phyloP scores from a whole-genome alignment of 768 basidiomycete species.

The Candolleomyces eurysporus region DNA sequence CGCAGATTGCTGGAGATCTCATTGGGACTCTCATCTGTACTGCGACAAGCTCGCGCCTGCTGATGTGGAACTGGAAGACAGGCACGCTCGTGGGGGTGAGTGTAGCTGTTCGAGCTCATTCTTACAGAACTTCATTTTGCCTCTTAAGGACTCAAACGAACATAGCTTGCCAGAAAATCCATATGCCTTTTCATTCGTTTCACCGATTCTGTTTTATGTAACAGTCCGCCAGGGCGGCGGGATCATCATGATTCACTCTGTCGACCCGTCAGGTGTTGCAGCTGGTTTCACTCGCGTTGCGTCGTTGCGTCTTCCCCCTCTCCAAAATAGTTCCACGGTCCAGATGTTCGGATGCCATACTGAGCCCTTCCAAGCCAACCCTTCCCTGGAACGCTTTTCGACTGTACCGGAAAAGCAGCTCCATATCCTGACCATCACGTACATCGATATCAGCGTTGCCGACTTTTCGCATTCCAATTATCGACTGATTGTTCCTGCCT shows the following conservation, averaged over 20 bases:
- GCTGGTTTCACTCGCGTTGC: slow-evolving; percentile 8
- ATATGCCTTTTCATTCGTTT: slow-evolving; percentile 49
- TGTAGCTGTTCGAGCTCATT: slow-evolving; percentile 2
- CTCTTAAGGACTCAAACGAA: slow-evolving; percentile 21
- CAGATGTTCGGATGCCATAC: slow-evolving; percentile 2
- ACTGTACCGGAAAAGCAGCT: not conserved
- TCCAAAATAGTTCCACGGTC: not conserved
- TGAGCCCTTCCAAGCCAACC: not conserved
- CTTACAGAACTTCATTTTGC: not conserved
- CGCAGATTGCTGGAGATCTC: slow-evolving; percentile 55
- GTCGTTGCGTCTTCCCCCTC: not conserved
- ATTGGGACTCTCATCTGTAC: slow-evolving; percentile 44
- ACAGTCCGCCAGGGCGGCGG: slow-evolving; percentile 33
- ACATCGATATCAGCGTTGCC: not conserved
- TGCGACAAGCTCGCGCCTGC: slow-evolving; percentile 24
- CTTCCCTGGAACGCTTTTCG: not conserved
- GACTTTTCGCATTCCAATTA: slow-evolving; percentile 6
- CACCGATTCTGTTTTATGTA: slow-evolving; percentile 40
- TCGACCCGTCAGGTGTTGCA: slow-evolving; percentile 18
- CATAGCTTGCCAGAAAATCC: slow-evolving; percentile 22
- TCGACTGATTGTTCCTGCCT: not conserved
- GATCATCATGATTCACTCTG: slow-evolving; percentile 41
- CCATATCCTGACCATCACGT: slow-evolving; percentile 1
- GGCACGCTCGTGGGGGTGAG: slow-evolving; percentile 42
- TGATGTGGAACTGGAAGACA: slow-evolving; percentile 55